Evolutionary conservation across 768 basidiomycete genomes (phyloP), one percentile per base, ranked within the genome.

Genomic region (Rhodotorula taiwanensis): DNA sequence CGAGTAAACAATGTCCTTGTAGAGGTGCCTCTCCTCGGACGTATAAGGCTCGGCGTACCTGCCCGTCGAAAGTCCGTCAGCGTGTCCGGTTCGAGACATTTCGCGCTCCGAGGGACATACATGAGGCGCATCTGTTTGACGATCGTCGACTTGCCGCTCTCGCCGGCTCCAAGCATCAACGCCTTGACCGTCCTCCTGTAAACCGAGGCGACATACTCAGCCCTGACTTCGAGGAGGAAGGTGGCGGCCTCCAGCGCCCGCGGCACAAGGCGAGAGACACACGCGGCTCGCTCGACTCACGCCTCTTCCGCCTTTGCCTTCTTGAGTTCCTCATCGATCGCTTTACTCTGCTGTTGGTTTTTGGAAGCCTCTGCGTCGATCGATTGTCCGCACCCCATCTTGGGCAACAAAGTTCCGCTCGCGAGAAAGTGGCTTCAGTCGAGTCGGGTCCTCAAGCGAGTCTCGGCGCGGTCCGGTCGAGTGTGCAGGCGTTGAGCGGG

Each of bases 111-210:
- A 15, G 3, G 33, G 20, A 43, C 86, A 74, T 89, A 88, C 68
- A 93, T 90, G 76, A 93, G 85, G 74, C 92, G 90, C 89, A 94
- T 91, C 76, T 93, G 90, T 79, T 91, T 93, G 59, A 93, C 81
- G 44, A 52, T 30, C 1, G 50, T 48, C 1, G 87, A 88, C 83
- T 97, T 94, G 72, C 93, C 92, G 52, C 88, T 90, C 81, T 95
- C 92, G 77, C 93, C 92, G 62, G 94, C 92, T 57, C 94, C 94
- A 23, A 98, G 81, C 63, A 98, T 75, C 64, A 97, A 74, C 89
- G 94, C 90, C 80, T 97, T 68, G 10, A 55, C 50, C 8, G 64
- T 65, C 15, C 48, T 41, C 7, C 58, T 59, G 44, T 6, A 4
- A n/a, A n/a, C n/a, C n/a, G n/a, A n/a, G n/a, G n/a, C n/a, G n/a